Conservation (phyloP, 495 filamentous ascomycete genomes). For the Lichina pygmaea region DNA sequence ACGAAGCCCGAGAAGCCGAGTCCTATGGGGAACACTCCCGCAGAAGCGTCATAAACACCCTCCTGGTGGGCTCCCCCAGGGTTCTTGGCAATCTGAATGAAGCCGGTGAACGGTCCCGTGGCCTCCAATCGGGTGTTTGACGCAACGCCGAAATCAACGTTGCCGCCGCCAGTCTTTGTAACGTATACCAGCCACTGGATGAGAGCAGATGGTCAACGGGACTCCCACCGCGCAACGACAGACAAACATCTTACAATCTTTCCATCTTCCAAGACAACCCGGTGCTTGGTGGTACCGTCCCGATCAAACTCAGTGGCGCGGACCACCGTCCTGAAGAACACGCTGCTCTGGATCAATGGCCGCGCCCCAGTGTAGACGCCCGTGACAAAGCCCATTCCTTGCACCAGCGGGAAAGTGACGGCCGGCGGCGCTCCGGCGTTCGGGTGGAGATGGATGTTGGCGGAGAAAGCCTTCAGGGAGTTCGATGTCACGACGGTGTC, state of each 20-base stretch:
- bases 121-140: constrained; percentile 23
- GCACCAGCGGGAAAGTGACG: constrained; percentile 59
- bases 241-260: constrained; percentile 9
- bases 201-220: not conserved
- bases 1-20: constrained; percentile 35
- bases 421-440: constrained; percentile 21
- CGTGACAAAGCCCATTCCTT: constrained; percentile 76
- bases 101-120: constrained; percentile 29
- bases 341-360: constrained; percentile 44
- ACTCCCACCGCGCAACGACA: not conserved
- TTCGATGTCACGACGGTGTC: constrained; percentile 35
- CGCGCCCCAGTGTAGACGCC: constrained; percentile 42
- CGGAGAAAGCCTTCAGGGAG: constrained; percentile 38
- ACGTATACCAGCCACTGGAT: constrained; percentile 54
- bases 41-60: constrained; percentile 40
- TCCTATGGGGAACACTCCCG: constrained; percentile 42
- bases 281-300: constrained; percentile 52
- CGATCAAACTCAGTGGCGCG: constrained; percentile 27
- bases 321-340: constrained; percentile 43
- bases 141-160: constrained; percentile 17
- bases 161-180: constrained; percentile 20
- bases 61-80: constrained; percentile 30
- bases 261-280: constrained; percentile 39
- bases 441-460: constrained; percentile 35
- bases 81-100: constrained; percentile 60